Percentiles rank a stretch among this genome's conserved stretches.
These are phyloP conservation scores for Physaria fendleri DNA, from an alignment of 345 rosid genomes.

Conservation along the genomic window DNA sequence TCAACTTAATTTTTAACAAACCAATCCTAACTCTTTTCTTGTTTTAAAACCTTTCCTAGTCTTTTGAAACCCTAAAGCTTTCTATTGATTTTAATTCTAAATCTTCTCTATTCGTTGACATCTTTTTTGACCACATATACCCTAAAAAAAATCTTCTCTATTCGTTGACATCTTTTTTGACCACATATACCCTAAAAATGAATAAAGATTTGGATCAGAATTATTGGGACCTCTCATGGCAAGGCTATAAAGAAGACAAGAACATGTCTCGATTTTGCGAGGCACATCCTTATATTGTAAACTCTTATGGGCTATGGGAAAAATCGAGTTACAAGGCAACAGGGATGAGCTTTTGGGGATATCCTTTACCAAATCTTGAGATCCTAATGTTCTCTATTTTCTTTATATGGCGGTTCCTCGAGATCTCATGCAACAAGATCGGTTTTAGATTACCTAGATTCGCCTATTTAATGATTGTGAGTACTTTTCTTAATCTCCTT, in stretches of 20 bases:
- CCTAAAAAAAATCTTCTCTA: too few relatives aligned
- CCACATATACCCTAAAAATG: not conserved
- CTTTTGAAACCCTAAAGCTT: not conserved
- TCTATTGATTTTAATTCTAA: not conserved
- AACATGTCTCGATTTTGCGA: conserved; percentile 14
- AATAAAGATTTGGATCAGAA: not conserved
- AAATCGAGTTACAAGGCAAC: not conserved
- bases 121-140: not conserved
- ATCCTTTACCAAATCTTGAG: conserved; percentile 28
- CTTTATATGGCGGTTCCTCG: conserved; percentile 18
- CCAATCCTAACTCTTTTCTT: not conserved
- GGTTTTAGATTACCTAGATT: conserved; percentile 24
- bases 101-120: not conserved
- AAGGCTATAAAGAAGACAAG: conserved; percentile 6
- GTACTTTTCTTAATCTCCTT: conserved; percentile 1
- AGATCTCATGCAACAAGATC: conserved; percentile 7
- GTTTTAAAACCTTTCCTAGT: not conserved
- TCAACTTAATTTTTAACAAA: not conserved
- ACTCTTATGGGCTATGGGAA: conserved; percentile 31
- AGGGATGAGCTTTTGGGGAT: conserved; percentile 28
- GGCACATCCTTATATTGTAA: conserved; percentile 13
- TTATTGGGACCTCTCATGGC: conserved; percentile 19
- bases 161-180: too few relatives aligned
- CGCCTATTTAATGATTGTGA: conserved; percentile 26
- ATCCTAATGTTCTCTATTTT: conserved; percentile 17